Conservation (phyloP, 139 green algal genomes). For the Tetraselmis striata region DNA sequence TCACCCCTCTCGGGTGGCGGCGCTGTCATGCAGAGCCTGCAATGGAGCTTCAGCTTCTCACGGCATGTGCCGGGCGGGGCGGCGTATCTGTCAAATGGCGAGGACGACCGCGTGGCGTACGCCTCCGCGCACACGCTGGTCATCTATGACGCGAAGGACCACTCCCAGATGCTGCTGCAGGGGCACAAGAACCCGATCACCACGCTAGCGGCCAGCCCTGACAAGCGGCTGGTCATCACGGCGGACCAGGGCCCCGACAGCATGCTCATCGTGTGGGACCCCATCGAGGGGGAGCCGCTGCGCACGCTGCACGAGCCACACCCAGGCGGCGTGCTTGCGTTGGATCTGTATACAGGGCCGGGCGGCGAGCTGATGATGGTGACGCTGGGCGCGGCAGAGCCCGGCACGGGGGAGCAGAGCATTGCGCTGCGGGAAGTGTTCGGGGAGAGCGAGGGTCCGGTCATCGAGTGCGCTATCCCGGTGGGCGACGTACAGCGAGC, state of each 20-base stretch:
- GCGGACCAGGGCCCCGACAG: slow-evolving; percentile 53
- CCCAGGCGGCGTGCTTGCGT: slow-evolving; percentile 35
- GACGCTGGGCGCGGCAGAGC: slow-evolving; percentile 33
- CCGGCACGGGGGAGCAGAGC: slow-evolving; percentile 36
- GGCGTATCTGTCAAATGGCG: slow-evolving; percentile 44
- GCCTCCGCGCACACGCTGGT: slow-evolving; percentile 56
- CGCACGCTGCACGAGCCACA: slow-evolving; percentile 41
- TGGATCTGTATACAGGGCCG: slow-evolving; percentile 47
- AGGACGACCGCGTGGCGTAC: slow-evolving; percentile 46
- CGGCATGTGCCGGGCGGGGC: slow-evolving; percentile 27
- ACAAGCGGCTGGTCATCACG: slow-evolving; percentile 52
- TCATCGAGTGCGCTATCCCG: slow-evolving; percentile 24
- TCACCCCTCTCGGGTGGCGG: too few relatives aligned
- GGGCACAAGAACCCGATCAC: slow-evolving; percentile 64
- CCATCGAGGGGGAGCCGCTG: slow-evolving; percentile 31
- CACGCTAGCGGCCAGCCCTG: slow-evolving; percentile 35
- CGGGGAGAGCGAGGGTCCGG: not conserved
- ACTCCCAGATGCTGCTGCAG: slow-evolving; percentile 36
- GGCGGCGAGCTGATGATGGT: slow-evolving; percentile 42
- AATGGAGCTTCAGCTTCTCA: slow-evolving; percentile 48
- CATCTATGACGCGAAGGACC: slow-evolving; percentile 42
- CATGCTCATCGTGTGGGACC: slow-evolving; percentile 66
- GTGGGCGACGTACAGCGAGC: slow-evolving; percentile 37
- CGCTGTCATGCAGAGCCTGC: slow-evolving; percentile 46
- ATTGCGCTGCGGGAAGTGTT: not conserved